Percentiles rank a stretch among this genome's conserved stretches.
Conservation (phyloP, 2,329 filamentous ascomycete genomes). For the Conoideocrella luteorostrata region DNA sequence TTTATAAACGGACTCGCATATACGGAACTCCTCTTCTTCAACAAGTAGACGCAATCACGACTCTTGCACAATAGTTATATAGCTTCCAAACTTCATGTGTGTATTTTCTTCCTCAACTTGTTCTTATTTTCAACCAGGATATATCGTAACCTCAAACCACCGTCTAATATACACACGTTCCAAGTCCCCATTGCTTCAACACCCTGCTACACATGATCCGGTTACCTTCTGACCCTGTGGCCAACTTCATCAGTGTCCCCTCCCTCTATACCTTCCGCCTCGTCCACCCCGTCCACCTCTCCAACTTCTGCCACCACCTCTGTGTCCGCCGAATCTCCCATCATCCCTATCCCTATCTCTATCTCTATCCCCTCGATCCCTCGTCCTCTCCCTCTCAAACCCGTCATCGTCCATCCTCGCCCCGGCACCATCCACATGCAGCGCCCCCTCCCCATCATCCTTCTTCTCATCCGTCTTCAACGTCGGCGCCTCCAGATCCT, state of each 20-base stretch:
- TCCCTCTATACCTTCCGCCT: slow-evolving; percentile 25
- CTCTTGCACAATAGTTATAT: too few species aligned
- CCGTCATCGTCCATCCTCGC: slow-evolving; percentile 26
- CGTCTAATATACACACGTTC: too few species aligned
- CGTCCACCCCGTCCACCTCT: slow-evolving; percentile 26
- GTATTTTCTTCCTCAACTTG: too few species aligned
- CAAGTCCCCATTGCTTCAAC: too few species aligned
- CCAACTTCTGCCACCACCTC: slow-evolving; percentile 33
- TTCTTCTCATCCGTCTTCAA: slow-evolving; percentile 62
- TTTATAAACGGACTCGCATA: too few species aligned
- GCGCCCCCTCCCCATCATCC: slow-evolving; percentile 32
- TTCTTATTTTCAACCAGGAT: too few species aligned
- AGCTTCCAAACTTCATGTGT: too few species aligned
- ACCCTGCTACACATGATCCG: too few species aligned
- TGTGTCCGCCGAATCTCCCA: slow-evolving; percentile 24
- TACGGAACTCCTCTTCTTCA: too few species aligned
- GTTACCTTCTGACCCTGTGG: not conserved
- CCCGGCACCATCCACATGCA: slow-evolving; percentile 28
- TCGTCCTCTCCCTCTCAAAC: slow-evolving; percentile 20
- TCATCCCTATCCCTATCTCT: slow-evolving; percentile 31
- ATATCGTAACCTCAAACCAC: too few species aligned
- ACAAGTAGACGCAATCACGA: too few species aligned
- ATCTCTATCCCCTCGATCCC: slow-evolving; percentile 24
- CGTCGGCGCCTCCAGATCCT: slow-evolving; percentile 67
- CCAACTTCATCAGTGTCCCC: not conserved